phyloP scores from a whole-genome alignment of 345 rosid species.

The Syzygium jambos region DNA sequence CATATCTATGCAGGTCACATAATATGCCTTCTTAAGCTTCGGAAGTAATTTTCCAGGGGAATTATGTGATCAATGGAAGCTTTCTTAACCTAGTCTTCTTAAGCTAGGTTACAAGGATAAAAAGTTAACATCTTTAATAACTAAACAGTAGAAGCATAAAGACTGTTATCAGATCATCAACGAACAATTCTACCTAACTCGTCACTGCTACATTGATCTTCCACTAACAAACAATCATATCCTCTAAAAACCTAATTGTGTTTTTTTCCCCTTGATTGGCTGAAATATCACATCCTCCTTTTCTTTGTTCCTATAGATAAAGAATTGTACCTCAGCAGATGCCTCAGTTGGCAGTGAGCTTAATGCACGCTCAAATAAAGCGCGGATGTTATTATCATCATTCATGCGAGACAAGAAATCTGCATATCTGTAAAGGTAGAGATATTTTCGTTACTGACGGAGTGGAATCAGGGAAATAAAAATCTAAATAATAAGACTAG shows the following conservation, averaged over 20 bases:
- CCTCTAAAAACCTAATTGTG: background rate
- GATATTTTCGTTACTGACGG: background rate
- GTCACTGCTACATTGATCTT: background rate
- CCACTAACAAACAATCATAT: background rate
- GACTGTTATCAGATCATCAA: background rate
- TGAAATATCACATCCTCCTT: background rate
- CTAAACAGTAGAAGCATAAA: background rate
- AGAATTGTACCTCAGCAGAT: conserved; percentile 68
- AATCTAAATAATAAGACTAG: background rate
- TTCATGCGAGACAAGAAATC: conserved; percentile 90
- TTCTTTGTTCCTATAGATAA: background rate
- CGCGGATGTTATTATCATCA: conserved; percentile 89
- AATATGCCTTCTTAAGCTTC: background rate
- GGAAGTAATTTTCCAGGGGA: background rate
- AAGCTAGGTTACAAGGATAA: background rate
- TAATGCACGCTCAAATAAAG: conserved; percentile 89
- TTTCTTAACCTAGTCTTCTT: background rate
- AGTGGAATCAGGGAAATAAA: background rate
- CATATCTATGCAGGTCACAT: background rate
- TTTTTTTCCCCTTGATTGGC: background rate
- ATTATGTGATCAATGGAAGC: background rate
- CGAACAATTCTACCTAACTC: background rate
- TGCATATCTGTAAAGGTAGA: conserved; percentile 56
- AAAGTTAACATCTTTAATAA: background rate
- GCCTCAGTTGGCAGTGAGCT: conserved; percentile 80